Evolutionary conservation across 441 rosid genomes (phyloP), one percentile per base, ranked within the genome.

Genomic region (Lepidium campestre): DNA sequence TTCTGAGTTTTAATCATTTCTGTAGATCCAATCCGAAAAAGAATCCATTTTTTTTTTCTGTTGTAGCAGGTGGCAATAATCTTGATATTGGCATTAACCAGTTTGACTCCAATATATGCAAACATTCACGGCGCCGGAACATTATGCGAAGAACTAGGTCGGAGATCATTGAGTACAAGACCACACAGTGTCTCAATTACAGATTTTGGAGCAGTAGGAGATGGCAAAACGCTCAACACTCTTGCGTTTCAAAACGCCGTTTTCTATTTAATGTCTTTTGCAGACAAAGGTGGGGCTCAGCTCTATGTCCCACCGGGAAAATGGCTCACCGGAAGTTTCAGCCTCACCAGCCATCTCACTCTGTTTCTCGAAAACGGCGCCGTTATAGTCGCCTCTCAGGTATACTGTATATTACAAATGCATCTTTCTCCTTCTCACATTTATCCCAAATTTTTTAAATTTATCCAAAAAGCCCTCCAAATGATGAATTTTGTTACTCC

Each of bases 201-300:
- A 60, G 79, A 75, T 52, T 75, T 75, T 61, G 79, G 79, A 36
- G 79, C 79, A 0, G 76, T 75, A 3, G 79, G 76, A 45, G 79
- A 75, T 61, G 79, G 79, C 67, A 71, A 61, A 71, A 75, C 76
- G 71, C 65, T 75, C 7, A 75, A 75, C 65, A 75, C 79, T 20
- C 32, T 71, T 9, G 79, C 79, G 55, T 75, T 75, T 72, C 80
- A 76, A 32, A 72, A 72, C 73, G 80, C 77, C 0, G 65, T 76
- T 72, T 72, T 72, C 68, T 76, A 76, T 55, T 22, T 56, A 1
- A 75, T 65, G 76, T 71, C 79, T 1, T 75, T 75, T 42, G 64
- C 79, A n/a, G 79, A 75, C 29, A 75, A 75, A 65, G 79, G 79
- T 55, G 79, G 79, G 8, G 79, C 79, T 15, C 76, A 75, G 52